Evolutionary conservation across 495 filamentous ascomycete genomes (phyloP).

Genomic region (Cladorrhinum samala): DNA sequence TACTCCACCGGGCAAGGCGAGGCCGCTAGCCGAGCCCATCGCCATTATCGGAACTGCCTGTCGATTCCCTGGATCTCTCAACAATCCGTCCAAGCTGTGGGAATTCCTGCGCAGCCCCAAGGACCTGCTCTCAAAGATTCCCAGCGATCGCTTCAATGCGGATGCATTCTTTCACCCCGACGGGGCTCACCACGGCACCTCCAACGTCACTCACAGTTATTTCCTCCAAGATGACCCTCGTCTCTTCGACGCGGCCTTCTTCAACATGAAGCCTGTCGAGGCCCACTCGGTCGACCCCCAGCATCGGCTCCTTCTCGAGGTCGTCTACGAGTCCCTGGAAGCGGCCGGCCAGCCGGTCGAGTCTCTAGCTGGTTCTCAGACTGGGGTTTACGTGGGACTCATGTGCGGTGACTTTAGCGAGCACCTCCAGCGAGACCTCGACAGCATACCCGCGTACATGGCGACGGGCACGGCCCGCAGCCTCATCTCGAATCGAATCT

Average conservation of each 20-base stretch:
- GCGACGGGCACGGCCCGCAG: constrained; percentile 20
- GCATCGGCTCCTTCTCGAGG: constrained; percentile 49
- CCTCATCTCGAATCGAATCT: constrained; percentile 44
- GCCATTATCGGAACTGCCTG: constrained; percentile 56
- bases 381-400: constrained; percentile 36
- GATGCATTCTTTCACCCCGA: constrained; percentile 45
- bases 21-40: constrained; percentile 41
- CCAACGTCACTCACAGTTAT: constrained; percentile 37
- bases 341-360: constrained; percentile 41
- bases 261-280: constrained; percentile 50
- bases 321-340: constrained; percentile 52
- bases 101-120: constrained; percentile 26
- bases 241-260: constrained; percentile 54
- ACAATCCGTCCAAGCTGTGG: constrained; percentile 50
- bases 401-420: constrained; percentile 21
- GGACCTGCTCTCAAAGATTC: constrained; percentile 42
- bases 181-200: constrained; percentile 41
- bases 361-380: constrained; percentile 30
- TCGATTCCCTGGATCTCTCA: constrained; percentile 51
- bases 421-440: constrained; percentile 5
- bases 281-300: constrained; percentile 54
- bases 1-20: background rate
- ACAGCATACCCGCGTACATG: constrained; percentile 39
- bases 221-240: constrained; percentile 47
- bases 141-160: constrained; percentile 44